A percentile compares a stretch with the other conserved stretches of the same genome.
Conservation (phyloP, 768 basidiomycete genomes). For the Boletus vinaceobasis region DNA sequence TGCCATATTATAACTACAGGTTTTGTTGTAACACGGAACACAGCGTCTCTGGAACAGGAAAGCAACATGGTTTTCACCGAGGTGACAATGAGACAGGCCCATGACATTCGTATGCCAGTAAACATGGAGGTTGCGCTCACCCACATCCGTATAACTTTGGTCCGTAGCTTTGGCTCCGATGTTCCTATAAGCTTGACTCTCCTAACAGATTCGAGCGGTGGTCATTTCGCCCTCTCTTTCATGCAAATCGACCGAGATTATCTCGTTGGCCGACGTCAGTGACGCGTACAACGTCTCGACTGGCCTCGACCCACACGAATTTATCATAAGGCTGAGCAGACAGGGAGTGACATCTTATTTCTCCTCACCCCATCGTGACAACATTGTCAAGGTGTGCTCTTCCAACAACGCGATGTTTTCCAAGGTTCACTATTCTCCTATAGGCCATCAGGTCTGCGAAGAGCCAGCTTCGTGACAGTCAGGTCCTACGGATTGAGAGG, state of each 20-base stretch:
- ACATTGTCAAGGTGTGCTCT: conserved; percentile 63
- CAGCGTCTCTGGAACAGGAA: conserved; percentile 66
- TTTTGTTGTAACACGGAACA: conserved; percentile 10
- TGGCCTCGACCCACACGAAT: conserved; percentile 73
- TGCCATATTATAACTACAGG: neutral
- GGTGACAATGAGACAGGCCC: conserved; percentile 63
- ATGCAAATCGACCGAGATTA: conserved; percentile 79
- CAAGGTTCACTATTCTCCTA: neutral
- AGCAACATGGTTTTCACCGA: conserved; percentile 49
- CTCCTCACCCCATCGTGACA: conserved; percentile 64
- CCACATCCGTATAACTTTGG: conserved; percentile 78
- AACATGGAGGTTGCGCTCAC: conserved; percentile 59
- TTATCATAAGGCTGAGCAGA: conserved; percentile 71
- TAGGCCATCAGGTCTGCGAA: conserved; percentile 78
- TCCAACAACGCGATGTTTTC: neutral
- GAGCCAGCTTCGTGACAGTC: conserved; percentile 57
- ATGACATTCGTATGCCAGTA: conserved; percentile 71
- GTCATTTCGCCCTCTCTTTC: conserved; percentile 64
- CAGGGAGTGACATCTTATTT: conserved; percentile 76
- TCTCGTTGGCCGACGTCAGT: conserved; percentile 75
- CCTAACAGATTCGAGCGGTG: conserved; percentile 59
- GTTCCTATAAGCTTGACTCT: conserved; percentile 3
- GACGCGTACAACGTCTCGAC: conserved; percentile 82
- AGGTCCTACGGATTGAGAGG: conserved; percentile 52
- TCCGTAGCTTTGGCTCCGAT: conserved; percentile 33